phyloP scores from a whole-genome alignment of 2,329 filamentous ascomycete species.

The Plectosphaerella plurivora region DNA sequence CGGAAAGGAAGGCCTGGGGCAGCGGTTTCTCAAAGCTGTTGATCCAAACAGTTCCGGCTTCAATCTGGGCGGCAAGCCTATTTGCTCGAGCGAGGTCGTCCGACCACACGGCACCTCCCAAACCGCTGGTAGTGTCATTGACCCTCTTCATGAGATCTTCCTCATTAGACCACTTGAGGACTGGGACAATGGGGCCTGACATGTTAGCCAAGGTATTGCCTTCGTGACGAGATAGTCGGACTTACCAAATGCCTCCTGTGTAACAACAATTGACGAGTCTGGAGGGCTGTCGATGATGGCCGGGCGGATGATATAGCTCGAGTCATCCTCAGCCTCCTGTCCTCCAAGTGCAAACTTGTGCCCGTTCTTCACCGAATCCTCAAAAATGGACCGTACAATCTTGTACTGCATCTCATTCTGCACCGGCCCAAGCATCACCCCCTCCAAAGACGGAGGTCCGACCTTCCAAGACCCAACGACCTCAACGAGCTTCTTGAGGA shows the following conservation, averaged over 20 bases:
- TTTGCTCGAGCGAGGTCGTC: conserved; percentile 45
- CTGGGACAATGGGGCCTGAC: conserved; percentile 55
- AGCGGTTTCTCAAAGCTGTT: conserved; percentile 35
- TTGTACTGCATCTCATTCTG: conserved; percentile 64
- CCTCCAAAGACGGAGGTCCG: conserved; percentile 26
- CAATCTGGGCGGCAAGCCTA: conserved; percentile 46
- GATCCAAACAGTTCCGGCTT: conserved; percentile 57
- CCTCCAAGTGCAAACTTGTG: conserved; percentile 29
- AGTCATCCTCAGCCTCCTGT: conserved; percentile 17
- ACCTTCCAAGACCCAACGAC: background rate
- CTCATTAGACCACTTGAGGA: conserved; percentile 58
- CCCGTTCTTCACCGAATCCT: conserved; percentile 6
- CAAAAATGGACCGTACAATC: conserved; percentile 44
- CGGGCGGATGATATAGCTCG: conserved; percentile 49
- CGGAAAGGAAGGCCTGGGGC: conserved; percentile 22
- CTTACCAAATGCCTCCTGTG: conserved; percentile 42
- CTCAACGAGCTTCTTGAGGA: conserved; percentile 32
- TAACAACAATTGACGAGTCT: conserved; percentile 49
- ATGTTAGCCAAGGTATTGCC: background rate
- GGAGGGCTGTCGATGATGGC: conserved; percentile 57
- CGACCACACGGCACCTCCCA: conserved; percentile 56
- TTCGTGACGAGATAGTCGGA: background rate
- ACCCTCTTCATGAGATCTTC: conserved; percentile 53
- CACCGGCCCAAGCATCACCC: conserved; percentile 38
- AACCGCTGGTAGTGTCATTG: conserved; percentile 46